Evolutionary conservation across 2,329 filamentous ascomycete species (phyloP).

Genomic region (Leptodontidium sp.): DNA sequence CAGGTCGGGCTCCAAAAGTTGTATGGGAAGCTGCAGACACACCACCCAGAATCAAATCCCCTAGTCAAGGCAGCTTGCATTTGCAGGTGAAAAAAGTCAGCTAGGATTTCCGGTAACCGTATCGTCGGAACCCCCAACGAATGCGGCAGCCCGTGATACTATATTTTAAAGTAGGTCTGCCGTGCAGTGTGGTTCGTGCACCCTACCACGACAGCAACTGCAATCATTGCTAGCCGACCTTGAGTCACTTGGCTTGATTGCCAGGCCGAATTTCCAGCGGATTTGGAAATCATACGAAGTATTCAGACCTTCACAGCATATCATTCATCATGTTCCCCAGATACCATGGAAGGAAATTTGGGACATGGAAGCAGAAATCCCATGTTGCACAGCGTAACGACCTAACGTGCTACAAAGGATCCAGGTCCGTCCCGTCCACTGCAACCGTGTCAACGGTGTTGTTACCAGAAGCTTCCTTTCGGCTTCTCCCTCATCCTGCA

Average conservation of each 20-base stretch:
- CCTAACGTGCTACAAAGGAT: not conserved
- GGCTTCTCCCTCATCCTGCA: not conserved
- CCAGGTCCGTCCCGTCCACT: not conserved
- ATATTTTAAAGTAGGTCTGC: not conserved
- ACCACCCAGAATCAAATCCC: not conserved
- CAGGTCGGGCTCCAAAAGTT: not conserved
- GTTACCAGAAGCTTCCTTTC: not conserved
- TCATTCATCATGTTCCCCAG: conserved; percentile 5
- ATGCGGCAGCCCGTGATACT: conserved; percentile 1
- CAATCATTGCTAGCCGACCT: conserved; percentile 3
- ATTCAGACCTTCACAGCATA: not conserved
- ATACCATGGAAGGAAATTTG: not conserved
- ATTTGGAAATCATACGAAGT: not conserved
- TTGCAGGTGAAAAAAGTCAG: conserved; percentile 9
- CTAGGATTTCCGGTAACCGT: conserved; percentile 12
- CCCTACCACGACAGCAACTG: not conserved
- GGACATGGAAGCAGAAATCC: not conserved
- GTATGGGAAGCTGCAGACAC: conserved; percentile 15
- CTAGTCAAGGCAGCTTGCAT: conserved; percentile 16
- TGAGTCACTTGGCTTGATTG: not conserved
- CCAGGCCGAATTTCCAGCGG: no score
- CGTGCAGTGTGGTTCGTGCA: not conserved
- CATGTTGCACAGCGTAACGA: conserved; percentile 1
- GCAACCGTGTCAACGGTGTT: not conserved
- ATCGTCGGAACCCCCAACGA: conserved; percentile 15